A percentile compares a stretch with the other conserved stretches of the same genome.
Conservation (phyloP, 495 filamentous ascomycete species). For the Lichenothelia convexa region DNA sequence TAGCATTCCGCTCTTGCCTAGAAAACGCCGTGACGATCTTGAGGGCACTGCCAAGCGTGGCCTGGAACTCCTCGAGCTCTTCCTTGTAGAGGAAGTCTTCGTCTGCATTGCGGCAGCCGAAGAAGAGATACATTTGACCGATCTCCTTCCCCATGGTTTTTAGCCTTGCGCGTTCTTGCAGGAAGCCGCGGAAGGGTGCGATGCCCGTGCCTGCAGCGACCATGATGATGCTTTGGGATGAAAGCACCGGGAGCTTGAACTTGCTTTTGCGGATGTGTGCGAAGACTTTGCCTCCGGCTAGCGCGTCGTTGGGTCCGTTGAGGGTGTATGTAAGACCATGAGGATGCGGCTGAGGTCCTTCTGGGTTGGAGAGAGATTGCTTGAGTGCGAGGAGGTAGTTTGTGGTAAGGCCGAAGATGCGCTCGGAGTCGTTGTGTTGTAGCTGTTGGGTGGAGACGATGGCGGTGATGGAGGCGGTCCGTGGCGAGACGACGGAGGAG, state of each 20-base stretch:
- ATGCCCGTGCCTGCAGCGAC: slow-evolving; percentile 31
- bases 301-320: slow-evolving; percentile 15
- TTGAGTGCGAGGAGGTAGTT: slow-evolving; percentile 28
- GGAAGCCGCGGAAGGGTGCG: slow-evolving; percentile 30
- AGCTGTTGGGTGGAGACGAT: slow-evolving; percentile 21
- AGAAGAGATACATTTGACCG: slow-evolving; percentile 27
- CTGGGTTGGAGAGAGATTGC: slow-evolving; percentile 5
- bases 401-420: slow-evolving; percentile 27
- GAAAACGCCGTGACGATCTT: slow-evolving; percentile 1
- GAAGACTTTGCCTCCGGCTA: slow-evolving; percentile 19
- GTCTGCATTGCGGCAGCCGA: slow-evolving; percentile 25
- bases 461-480: slow-evolving; percentile 26
- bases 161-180: slow-evolving; percentile 25
- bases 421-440: slow-evolving; percentile 12
- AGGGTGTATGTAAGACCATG: slow-evolving; percentile 22
- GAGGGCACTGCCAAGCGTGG: not conserved
- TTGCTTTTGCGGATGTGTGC: slow-evolving; percentile 27
- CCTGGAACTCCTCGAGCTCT: slow-evolving; percentile 11
- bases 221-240: slow-evolving; percentile 25
- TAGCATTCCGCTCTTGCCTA: not conserved
- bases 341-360: slow-evolving; percentile 13
- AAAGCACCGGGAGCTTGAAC: slow-evolving; percentile 26
- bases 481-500: slow-evolving; percentile 26
- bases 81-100: slow-evolving; percentile 28
- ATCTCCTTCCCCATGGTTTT: slow-evolving; percentile 22